Evolutionary conservation across 495 filamentous ascomycete genomes (phyloP), one percentile per base, ranked within the genome.

Genomic region (Penicillium pancosmium): DNA sequence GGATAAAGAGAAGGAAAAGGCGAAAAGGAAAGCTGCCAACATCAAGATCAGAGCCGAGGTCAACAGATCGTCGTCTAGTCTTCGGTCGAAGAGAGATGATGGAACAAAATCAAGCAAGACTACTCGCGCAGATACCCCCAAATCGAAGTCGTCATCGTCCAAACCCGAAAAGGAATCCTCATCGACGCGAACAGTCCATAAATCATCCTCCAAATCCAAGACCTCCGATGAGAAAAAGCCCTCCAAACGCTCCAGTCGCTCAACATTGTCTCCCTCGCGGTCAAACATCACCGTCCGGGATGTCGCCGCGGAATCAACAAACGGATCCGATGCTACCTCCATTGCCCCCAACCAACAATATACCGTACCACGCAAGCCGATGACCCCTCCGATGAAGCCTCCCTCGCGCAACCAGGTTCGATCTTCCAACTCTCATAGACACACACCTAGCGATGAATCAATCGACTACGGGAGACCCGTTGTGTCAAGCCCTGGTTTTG

Each of bases 251-350:
- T 66, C 76, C 3, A 73, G 67, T 44, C 73, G 68, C 41, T 69
- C 66, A 8, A 63, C 68, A 0, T 64, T 68, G 54, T 75, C 77
- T 13, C 70, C 72, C 13, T 65, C 73, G 13, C 68, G 65, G 44
- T 77, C 76, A 35, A 66, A 72, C 15, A 64, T 70, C 8, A 79
- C 75, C 0, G 65, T 75, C 7, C 76, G 77, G 23, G 77, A 78
- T 54, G 52, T 62, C 1, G 71, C 68, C 6, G 73, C 65, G 0
- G 74, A 78, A 55, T 85, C 84, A 3, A 68, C 68, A 4, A 79
- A 78, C 4, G 81, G 82, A 56, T 91, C 88, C 4, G 83, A 84
- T 57, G 84, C 86, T 43, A 92, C 89, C 19, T 83, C 86, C 7
- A 81, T 89, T 55, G 82, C 85, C 0, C 85, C 88, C 10, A 85